These are phyloP conservation scores for Sechiopsis laciniata DNA, from an alignment of 306 rosid genomes.

Conservation along the genomic window DNA sequence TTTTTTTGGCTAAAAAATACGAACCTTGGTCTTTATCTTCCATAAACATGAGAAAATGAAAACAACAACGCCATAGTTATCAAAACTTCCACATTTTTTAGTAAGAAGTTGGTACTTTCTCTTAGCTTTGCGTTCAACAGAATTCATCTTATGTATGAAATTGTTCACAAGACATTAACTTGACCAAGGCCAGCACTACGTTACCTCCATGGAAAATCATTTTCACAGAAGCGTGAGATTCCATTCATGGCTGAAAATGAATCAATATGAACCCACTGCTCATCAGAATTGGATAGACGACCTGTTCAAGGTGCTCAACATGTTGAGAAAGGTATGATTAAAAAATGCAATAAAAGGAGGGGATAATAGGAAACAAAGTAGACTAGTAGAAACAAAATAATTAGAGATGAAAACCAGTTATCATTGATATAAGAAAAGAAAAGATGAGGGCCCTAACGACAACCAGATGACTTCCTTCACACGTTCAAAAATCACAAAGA, in stretches of 20 bases:
- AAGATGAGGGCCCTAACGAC: neutral
- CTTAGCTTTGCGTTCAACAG: neutral
- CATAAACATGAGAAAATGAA: too few species aligned
- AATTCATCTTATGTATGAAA: constrained; percentile 5
- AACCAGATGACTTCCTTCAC: neutral
- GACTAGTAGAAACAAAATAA: neutral
- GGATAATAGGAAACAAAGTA: constrained; percentile 4
- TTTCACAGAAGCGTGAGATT: constrained; percentile 86
- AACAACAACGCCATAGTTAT: too few species aligned
- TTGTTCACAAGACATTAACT: constrained; percentile 12
- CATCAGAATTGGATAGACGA: constrained; percentile 35
- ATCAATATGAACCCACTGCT: constrained; percentile 79
- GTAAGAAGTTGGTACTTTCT: neutral
- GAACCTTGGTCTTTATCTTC: neutral
- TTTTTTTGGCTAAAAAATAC: neutral
- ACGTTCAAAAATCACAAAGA: neutral
- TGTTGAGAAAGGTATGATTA: neutral
- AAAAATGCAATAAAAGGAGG: neutral
- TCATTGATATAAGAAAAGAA: constrained; percentile 1
- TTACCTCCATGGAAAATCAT: constrained; percentile 77
- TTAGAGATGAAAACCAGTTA: neutral
- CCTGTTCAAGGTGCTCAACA: constrained; percentile 38
- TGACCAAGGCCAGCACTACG: constrained; percentile 35
- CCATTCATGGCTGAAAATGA: constrained; percentile 97
- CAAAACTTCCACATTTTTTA: too few species aligned